Evolutionary conservation across 2,329 filamentous ascomycete genomes (phyloP).

Genomic region (Fusarium buxicola): DNA sequence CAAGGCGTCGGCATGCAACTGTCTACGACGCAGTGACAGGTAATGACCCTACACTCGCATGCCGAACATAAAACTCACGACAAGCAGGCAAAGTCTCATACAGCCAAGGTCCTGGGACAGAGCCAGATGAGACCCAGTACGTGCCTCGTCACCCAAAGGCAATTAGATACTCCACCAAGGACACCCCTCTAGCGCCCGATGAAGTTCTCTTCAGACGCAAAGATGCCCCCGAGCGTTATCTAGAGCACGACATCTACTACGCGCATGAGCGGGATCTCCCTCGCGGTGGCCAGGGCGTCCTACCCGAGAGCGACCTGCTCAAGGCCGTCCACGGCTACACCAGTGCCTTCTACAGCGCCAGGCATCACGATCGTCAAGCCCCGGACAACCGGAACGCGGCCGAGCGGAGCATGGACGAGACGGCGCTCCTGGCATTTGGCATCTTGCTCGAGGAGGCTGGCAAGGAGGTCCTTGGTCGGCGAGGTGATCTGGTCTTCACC

Average conservation of each 20-base stretch:
- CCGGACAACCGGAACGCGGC: slow-evolving; percentile 53
- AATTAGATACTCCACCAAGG: slow-evolving; percentile 45
- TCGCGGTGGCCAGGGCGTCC: slow-evolving; percentile 56
- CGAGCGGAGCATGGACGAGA: slow-evolving; percentile 79
- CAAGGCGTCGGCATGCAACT: slow-evolving; percentile 58
- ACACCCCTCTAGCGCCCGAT: slow-evolving; percentile 68
- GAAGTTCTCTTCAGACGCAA: slow-evolving; percentile 76
- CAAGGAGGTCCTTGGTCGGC: slow-evolving; percentile 69
- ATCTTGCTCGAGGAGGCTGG: slow-evolving; percentile 79
- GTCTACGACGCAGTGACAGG: slow-evolving; percentile 81
- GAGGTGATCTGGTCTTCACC: slow-evolving; percentile 78
- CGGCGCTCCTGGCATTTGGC: slow-evolving; percentile 79
- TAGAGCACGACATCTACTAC: slow-evolving; percentile 78
- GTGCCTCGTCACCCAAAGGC: slow-evolving; percentile 28
- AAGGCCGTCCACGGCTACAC: slow-evolving; percentile 76
- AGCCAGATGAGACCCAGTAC: slow-evolving; percentile 35
- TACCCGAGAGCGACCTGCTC: slow-evolving; percentile 77
- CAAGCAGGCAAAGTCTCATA: slow-evolving; percentile 49
- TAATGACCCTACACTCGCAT: slow-evolving; percentile 48
- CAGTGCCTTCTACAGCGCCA: slow-evolving; percentile 71
- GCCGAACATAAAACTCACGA: slow-evolving; percentile 40
- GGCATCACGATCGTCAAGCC: slow-evolving; percentile 42
- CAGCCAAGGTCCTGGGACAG: slow-evolving; percentile 36
- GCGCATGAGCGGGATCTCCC: slow-evolving; percentile 68
- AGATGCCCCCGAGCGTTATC: slow-evolving; percentile 73